Base-by-base conservation (phyloP, 768 basidiomycete genomes). In the Suillus subluteus region DNA sequence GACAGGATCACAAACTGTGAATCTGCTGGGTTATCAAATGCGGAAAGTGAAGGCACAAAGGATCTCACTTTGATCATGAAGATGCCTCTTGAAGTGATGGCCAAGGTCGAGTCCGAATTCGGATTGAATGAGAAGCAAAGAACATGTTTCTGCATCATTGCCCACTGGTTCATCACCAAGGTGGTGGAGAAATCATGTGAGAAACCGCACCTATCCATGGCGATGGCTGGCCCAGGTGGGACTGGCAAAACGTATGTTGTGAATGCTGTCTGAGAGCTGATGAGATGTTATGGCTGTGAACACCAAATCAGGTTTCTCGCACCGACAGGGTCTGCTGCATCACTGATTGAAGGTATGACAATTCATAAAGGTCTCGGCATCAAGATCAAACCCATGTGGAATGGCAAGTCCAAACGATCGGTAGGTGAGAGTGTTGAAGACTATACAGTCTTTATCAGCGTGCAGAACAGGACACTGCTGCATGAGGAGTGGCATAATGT, bases 241-340 rank as follows among this genome's bases (percentile, higher is more conserved):
- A 79, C 77, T 38, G 78, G 78, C 12, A 80, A 79, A 65, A 79
- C 72, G 5, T 71, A 78, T 59, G 72, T 77, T 30, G 11, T 38
- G 9, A 38, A 38, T 38, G 38, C 38, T 2, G 38, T 38, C 11
- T 1, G 3, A 4, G 9, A 11, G 38, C 11, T 38, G 38, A 38
- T 38, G 38, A 12, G 11, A 12, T 3, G 3, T 12, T 38, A 38
- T 62, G 66, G 71, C 2, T 67, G 61, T 48, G 69, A 18, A 0
- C 71, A 79, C 58, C 62, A 65, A 6, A 70, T 79, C 13, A 40
- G 74, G 2, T 76, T 68, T 26, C 38, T 78, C 2, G 77, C 75
- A 6, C 77, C 74, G 0, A 78, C 78, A 13, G 78, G 78, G 0
- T 72, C 72, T 54, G 78, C 77, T 3, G 78, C 78, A 5, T 30